Evolutionary conservation across 2,329 filamentous ascomycete genomes (phyloP).

Genomic region (Pseudogymnoascus sp.): DNA sequence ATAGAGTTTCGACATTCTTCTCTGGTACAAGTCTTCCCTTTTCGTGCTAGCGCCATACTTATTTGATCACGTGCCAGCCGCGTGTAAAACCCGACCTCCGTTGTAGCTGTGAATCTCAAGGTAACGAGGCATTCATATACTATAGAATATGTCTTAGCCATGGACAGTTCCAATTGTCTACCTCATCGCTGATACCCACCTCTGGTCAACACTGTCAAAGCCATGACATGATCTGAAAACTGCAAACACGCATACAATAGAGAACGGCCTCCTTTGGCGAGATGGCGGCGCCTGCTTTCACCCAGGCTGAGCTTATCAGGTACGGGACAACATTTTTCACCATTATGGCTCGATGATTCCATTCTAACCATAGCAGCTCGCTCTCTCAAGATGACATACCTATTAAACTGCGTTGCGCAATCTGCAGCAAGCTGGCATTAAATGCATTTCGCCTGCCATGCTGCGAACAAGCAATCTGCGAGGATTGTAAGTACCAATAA

Average conservation of each 20-base stretch:
- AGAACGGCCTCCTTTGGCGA: neutral
- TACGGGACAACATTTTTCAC: constrained; percentile 12
- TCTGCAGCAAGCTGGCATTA: constrained; percentile 82
- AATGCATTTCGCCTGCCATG: constrained; percentile 89
- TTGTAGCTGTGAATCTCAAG: neutral
- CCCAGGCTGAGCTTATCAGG: constrained; percentile 29
- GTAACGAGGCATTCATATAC: neutral
- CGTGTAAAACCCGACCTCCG: constrained; percentile 1
- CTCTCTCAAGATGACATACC: constrained; percentile 64
- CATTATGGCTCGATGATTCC: neutral
- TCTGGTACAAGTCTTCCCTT: neutral
- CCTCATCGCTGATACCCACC: neutral
- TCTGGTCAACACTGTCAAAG: neutral
- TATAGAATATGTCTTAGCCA: neutral
- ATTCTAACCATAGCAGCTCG: constrained; percentile 20
- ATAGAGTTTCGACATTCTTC: too few relatives aligned
- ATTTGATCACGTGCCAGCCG: neutral
- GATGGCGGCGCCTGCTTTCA: constrained; percentile 24
- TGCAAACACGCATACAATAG: neutral
- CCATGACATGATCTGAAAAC: neutral
- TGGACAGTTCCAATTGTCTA: neutral
- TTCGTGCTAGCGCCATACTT: neutral
- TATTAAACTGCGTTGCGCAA: constrained; percentile 91
- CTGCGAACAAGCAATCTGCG: constrained; percentile 92
- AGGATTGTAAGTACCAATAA: constrained; percentile 54